Evolutionary conservation across 108 stramenopile genomes (phyloP).

Genomic region (Stephanodiscus triporus): DNA sequence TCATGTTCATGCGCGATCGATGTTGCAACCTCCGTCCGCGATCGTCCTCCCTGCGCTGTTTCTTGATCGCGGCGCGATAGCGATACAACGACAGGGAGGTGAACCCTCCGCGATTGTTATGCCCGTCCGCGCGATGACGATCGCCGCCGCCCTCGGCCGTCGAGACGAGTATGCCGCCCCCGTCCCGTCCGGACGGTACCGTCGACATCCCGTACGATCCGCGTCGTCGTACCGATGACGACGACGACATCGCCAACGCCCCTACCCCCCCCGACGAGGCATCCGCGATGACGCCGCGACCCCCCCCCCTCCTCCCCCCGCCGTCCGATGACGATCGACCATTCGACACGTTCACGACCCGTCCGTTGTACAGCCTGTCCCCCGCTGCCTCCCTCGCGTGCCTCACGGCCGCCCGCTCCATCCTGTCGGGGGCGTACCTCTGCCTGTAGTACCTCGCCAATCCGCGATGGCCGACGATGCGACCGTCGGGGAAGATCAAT

Average conservation of each 20-base stretch:
- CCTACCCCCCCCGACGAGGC: too few relatives aligned
- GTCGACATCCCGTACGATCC: constrained; percentile 4
- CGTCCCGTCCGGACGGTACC: constrained; percentile 46
- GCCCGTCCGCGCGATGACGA: constrained; percentile 16
- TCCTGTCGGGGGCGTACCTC: constrained; percentile 55
- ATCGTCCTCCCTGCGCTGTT: constrained; percentile 70
- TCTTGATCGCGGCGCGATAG: constrained; percentile 80
- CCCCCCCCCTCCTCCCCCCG: background rate
- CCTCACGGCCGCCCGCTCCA: constrained; percentile 57
- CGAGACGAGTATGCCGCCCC: constrained; percentile 69
- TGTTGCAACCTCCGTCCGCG: constrained; percentile 14
- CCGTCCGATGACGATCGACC: constrained; percentile 33
- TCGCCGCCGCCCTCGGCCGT: constrained; percentile 8
- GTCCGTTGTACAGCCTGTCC: constrained; percentile 75
- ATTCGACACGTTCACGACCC: constrained; percentile 72
- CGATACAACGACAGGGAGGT: constrained; percentile 85
- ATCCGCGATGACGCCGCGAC: too few relatives aligned
- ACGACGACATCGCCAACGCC: too few relatives aligned
- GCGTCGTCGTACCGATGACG: too few relatives aligned
- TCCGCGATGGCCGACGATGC: constrained; percentile 87
- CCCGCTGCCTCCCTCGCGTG: constrained; percentile 77
- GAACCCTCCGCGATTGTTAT: constrained; percentile 62
- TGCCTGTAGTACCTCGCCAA: constrained; percentile 85
- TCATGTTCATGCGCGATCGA: constrained; percentile 19
- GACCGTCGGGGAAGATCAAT: constrained; percentile 85